These are phyloP conservation scores for Lathyrus sativus DNA, from an alignment of 306 rosid genomes.

Conservation along the genomic window DNA sequence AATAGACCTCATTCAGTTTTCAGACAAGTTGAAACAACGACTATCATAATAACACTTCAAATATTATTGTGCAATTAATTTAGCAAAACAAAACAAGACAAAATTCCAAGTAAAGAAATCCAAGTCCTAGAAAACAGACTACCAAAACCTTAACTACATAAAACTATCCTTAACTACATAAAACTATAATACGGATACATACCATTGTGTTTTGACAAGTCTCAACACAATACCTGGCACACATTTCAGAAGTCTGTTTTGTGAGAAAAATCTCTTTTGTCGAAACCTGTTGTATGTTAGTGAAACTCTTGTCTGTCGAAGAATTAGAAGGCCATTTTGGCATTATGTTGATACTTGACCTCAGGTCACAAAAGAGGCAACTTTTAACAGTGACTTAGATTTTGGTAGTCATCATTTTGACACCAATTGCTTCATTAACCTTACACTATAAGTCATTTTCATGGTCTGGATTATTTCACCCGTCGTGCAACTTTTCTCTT, in stretches of 20 bases:
- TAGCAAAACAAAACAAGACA: background rate
- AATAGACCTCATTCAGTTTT: too few species aligned
- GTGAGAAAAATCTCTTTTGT: background rate
- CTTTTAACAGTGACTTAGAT: slow-evolving; percentile 7
- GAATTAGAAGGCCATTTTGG: background rate
- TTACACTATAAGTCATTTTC: slow-evolving; percentile 9
- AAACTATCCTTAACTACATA: slow-evolving; percentile 4
- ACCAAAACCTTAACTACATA: slow-evolving; percentile 6
- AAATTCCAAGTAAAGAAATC: background rate
- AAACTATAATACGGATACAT: slow-evolving; percentile 10
- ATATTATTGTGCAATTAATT: background rate
- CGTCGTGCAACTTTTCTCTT: slow-evolving; percentile 48
- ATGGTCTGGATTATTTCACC: slow-evolving; percentile 37
- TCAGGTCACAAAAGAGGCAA: background rate
- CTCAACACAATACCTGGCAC: background rate
- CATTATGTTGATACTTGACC: background rate
- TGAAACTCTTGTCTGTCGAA: background rate
- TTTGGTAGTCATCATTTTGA: slow-evolving; percentile 31
- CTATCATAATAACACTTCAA: background rate
- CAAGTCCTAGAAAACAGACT: slow-evolving; percentile 4
- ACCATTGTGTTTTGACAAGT: background rate
- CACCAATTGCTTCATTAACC: slow-evolving; percentile 4
- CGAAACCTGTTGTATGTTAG: background rate
- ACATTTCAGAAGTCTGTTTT: background rate
- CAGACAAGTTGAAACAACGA: too few species aligned